Evolutionary conservation across 345 rosid genomes (phyloP).

Genomic region (Aurinia saxatilis): DNA sequence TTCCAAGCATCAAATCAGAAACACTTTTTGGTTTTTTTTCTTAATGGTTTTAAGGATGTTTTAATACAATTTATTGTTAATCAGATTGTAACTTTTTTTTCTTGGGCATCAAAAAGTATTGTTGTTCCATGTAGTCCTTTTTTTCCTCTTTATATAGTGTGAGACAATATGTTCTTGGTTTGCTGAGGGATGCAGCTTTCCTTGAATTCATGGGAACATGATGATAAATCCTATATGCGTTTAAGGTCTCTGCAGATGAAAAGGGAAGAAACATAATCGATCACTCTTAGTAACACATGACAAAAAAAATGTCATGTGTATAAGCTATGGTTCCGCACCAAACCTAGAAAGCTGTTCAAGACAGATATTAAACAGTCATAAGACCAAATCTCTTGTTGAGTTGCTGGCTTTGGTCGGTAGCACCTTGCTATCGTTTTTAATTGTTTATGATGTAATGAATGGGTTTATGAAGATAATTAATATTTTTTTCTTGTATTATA

Average conservation of each 20-base stretch:
- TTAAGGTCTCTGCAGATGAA: neutral
- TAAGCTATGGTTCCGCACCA: too few species aligned
- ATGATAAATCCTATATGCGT: neutral
- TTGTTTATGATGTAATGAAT: too few species aligned
- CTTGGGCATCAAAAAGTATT: neutral
- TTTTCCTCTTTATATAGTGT: neutral
- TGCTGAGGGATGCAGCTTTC: neutral
- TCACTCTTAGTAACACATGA: neutral
- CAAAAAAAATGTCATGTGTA: too few species aligned
- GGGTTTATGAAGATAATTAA: too few species aligned
- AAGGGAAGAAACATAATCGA: neutral
- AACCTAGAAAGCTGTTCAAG: too few species aligned
- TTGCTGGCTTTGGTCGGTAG: too few species aligned
- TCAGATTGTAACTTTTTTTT: neutral
- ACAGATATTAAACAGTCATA: too few species aligned
- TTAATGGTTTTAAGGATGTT: neutral
- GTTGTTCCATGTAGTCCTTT: neutral
- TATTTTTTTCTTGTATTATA: too few species aligned
- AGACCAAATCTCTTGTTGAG: too few species aligned
- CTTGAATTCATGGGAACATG: neutral
- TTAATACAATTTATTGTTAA: neutral
- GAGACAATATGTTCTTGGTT: neutral
- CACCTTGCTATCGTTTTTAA: too few species aligned
- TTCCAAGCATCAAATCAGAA: neutral
- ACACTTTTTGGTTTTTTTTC: neutral